Base-by-base conservation (phyloP, 2,329 filamentous ascomycete genomes). In the Sclerotinia minor region DNA sequence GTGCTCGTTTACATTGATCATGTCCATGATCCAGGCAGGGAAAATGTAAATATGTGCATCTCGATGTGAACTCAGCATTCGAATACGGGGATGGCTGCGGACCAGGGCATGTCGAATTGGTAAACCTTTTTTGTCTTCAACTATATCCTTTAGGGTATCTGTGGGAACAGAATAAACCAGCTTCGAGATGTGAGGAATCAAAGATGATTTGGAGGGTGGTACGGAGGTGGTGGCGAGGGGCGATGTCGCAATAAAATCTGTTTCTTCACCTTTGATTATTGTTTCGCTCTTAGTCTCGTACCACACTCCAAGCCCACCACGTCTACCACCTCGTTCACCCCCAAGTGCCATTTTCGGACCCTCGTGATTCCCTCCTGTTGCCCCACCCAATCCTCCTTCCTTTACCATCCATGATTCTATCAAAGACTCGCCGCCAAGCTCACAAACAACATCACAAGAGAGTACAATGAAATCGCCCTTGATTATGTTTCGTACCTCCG, bases 11-110 rank as follows among this genome's bases (percentile, higher is more conserved):
- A 85, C 83, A 68, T 87, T 85, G 53, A 96, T 87, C 78, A 97
- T 91, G 65, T 96, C 89, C 75, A 97, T 86, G 11, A 96, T 85
- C 94, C 95, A 98, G 72, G 87, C 88, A 0, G 95, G 95, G 72
- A 99, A 92, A 71, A 99, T 87, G 79, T 99, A 99, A 68, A 98
- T 90, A 76, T 98, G 94, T 0, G 94, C 92, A 77, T 98, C 94
- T 53, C 95, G 87, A 77, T 96, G 90, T 5, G 89, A 92, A 19
- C 89, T 94, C 69, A 94, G 83, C 84, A 97, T 90, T 73, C 89
- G 89, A 53, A 96, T 83, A 45, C 87, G 87, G 13, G 92, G 88
- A 75, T 96, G 89, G 72, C 87, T 87, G 68, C 87, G 85, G 17
- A 97, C 81, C 41, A 97, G 83, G 5, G 88, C 87, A 75, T 94